Percentiles rank a stretch among this genome's conserved stretches.
Evolutionary conservation across 805 yeast species (phyloP).

Genomic region (Lipomyces oligophaga): DNA sequence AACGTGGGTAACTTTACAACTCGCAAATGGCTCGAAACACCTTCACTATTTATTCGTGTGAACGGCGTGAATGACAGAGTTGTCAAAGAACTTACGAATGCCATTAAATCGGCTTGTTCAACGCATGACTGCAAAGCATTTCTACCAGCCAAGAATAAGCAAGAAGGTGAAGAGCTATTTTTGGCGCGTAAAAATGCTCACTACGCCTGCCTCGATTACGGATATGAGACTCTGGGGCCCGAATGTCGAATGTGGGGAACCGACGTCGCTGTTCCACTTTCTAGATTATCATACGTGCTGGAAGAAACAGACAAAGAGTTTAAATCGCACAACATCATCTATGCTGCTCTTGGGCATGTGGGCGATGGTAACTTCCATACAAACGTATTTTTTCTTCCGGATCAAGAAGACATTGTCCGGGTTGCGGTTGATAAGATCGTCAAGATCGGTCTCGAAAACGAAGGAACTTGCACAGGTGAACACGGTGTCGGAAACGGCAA

Average conservation of each 20-base stretch:
- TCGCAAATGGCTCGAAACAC: constrained; percentile 58
- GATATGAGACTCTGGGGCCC: constrained; percentile 38
- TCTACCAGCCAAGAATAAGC: constrained; percentile 57
- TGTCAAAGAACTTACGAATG: constrained; percentile 45
- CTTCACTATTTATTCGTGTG: constrained; percentile 70
- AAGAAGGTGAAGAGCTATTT: constrained; percentile 71
- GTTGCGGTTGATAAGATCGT: constrained; percentile 68
- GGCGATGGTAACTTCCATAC: constrained; percentile 93
- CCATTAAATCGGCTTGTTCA: constrained; percentile 50
- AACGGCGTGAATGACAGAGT: constrained; percentile 55
- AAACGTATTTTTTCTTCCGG: constrained; percentile 58
- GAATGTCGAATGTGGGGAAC: constrained; percentile 82
- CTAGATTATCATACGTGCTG: constrained; percentile 57
- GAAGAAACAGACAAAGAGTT: constrained; percentile 62
- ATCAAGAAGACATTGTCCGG: constrained; percentile 47
- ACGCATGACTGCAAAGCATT: constrained; percentile 49
- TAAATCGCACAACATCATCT: constrained; percentile 50
- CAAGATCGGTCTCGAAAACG: constrained; percentile 58
- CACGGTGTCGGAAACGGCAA: constrained; percentile 87
- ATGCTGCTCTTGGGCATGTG: constrained; percentile 77
- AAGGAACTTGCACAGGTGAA: constrained; percentile 88
- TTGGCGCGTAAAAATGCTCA: constrained; percentile 76
- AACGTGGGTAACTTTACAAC: constrained; percentile 56
- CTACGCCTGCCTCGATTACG: constrained; percentile 66
- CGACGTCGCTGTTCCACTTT: constrained; percentile 85